A percentile compares a stretch with the other conserved stretches of the same genome.
These are phyloP conservation scores for Phytopythium montanum DNA, from an alignment of 352 stramenopile genomes.

Conservation along the genomic window DNA sequence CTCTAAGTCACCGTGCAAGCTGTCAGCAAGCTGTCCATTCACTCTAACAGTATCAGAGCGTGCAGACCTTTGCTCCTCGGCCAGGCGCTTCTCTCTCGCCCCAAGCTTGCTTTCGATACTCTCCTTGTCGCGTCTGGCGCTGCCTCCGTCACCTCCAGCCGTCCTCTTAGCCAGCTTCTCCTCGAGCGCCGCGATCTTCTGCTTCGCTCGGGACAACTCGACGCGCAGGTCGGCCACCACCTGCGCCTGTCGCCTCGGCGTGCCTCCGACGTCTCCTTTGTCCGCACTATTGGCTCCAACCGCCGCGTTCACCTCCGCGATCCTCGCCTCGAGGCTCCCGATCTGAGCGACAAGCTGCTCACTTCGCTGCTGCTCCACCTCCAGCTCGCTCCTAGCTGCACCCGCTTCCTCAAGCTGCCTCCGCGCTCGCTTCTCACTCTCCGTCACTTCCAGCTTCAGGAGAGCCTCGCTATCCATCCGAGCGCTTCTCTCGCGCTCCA, in stretches of 20 bases:
- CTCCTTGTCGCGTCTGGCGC: constrained; percentile 1
- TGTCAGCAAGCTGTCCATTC: neutral
- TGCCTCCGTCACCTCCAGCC: neutral
- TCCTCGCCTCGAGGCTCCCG: neutral
- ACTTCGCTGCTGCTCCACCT: constrained; percentile 8
- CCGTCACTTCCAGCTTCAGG: constrained; percentile 1
- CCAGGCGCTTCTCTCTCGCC: constrained; percentile 26
- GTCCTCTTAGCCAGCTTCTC: constrained; percentile 26
- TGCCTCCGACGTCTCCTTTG: neutral
- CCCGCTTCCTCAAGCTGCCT: constrained; percentile 7
- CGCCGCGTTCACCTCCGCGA: constrained; percentile 11
- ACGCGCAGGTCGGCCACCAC: constrained; percentile 21
- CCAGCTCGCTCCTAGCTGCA: constrained; percentile 11
- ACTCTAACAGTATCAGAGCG: neutral
- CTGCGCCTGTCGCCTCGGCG: constrained; percentile 2
- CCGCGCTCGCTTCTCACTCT: constrained; percentile 8
- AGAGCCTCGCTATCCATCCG: constrained; percentile 6
- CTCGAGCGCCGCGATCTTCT: constrained; percentile 45
- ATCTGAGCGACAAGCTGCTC: constrained; percentile 8
- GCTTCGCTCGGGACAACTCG: constrained; percentile 51
- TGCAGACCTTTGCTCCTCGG: constrained; percentile 50
- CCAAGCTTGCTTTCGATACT: constrained; percentile 6
- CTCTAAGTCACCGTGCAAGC: constrained; percentile 10
- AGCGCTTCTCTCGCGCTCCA: neutral
- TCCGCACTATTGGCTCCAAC: constrained; percentile 6